Percentiles rank a stretch among this genome's conserved stretches.
phyloP scores from a whole-genome alignment of 208 protist genomes.

The Wallacemonas sp. region DNA sequence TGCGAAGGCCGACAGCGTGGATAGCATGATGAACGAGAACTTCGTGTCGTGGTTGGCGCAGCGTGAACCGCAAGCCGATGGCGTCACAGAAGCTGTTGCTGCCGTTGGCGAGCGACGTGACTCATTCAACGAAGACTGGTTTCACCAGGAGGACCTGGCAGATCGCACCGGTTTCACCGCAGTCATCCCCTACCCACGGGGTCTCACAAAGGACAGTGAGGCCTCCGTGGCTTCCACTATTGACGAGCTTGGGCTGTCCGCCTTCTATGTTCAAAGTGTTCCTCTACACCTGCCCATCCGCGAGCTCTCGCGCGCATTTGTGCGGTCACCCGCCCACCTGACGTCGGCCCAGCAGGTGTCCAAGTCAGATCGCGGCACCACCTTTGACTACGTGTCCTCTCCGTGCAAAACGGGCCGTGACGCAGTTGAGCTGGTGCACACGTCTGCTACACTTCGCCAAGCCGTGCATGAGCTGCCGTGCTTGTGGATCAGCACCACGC shows the following conservation, averaged over 20 bases:
- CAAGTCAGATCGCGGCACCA: slow-evolving; percentile 27
- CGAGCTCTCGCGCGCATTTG: slow-evolving; percentile 49
- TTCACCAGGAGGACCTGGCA: slow-evolving; percentile 42
- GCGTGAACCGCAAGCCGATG: slow-evolving; percentile 13
- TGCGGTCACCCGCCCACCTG: slow-evolving; percentile 37
- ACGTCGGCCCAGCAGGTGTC: slow-evolving; percentile 16
- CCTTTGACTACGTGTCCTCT: slow-evolving; percentile 36
- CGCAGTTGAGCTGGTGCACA: slow-evolving; percentile 31
- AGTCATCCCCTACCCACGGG: slow-evolving; percentile 50
- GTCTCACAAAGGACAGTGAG: slow-evolving; percentile 26
- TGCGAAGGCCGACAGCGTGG: slow-evolving; percentile 21
- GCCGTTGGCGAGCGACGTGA: neutral
- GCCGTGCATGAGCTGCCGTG: slow-evolving; percentile 50
- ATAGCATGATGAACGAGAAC: slow-evolving; percentile 15
- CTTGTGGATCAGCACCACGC: slow-evolving; percentile 61
- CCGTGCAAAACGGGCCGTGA: slow-evolving; percentile 46
- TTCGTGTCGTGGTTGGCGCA: slow-evolving; percentile 38
- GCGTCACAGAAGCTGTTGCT: neutral
- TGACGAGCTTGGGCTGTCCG: slow-evolving; percentile 45
- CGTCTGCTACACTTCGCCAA: slow-evolving; percentile 24
- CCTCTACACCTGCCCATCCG: slow-evolving; percentile 46
- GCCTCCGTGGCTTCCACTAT: slow-evolving; percentile 31
- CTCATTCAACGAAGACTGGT: slow-evolving; percentile 42
- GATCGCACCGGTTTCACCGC: slow-evolving; percentile 60
- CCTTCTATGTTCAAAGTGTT: slow-evolving; percentile 59